Conservation (phyloP, 2,329 filamentous ascomycete genomes). For the Periconia digitata region DNA sequence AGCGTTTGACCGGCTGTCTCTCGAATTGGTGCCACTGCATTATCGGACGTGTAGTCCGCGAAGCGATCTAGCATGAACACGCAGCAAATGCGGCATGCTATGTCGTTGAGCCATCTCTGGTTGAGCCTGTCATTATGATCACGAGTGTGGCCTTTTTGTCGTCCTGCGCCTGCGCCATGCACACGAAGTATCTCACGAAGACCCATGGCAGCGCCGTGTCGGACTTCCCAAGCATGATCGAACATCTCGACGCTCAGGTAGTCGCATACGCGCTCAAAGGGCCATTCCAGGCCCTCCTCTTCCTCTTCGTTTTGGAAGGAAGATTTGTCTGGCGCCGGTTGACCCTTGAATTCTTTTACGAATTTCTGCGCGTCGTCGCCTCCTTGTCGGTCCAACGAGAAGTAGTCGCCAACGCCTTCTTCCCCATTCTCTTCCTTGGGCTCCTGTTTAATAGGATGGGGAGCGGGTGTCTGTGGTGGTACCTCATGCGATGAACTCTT, state of each 20-base stretch:
- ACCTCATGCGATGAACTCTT: conserved; percentile 62
- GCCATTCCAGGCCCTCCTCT: conserved; percentile 83
- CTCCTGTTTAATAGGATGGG: conserved; percentile 63
- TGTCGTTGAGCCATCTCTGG: conserved; percentile 84
- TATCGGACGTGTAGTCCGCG: conserved; percentile 96
- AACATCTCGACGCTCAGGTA: conserved; percentile 93
- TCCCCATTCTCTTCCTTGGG: conserved; percentile 62
- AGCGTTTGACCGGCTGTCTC: conserved; percentile 95
- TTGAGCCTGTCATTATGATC: conserved; percentile 79
- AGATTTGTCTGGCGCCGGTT: conserved; percentile 77
- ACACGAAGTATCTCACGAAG: conserved; percentile 86
- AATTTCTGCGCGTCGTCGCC: conserved; percentile 90
- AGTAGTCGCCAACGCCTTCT: conserved; percentile 73
- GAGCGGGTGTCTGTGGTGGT: conserved; percentile 55
- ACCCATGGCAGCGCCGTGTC: conserved; percentile 94
- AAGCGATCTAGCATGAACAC: conserved; percentile 98
- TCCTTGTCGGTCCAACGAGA: conserved; percentile 79
- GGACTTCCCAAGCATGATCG: conserved; percentile 90
- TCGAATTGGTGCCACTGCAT: conserved; percentile 90
- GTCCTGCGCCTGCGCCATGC: conserved; percentile 87
- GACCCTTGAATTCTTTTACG: conserved; percentile 92
- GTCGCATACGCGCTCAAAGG: conserved; percentile 89
- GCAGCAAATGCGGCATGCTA: conserved; percentile 91
- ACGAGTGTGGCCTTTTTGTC: conserved; percentile 68
- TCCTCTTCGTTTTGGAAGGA: conserved; percentile 77